Percentiles rank a stretch among this genome's conserved stretches.
Conservation (phyloP, 1,139 yeast genomes). For the Magnusiomyces ingens region DNA sequence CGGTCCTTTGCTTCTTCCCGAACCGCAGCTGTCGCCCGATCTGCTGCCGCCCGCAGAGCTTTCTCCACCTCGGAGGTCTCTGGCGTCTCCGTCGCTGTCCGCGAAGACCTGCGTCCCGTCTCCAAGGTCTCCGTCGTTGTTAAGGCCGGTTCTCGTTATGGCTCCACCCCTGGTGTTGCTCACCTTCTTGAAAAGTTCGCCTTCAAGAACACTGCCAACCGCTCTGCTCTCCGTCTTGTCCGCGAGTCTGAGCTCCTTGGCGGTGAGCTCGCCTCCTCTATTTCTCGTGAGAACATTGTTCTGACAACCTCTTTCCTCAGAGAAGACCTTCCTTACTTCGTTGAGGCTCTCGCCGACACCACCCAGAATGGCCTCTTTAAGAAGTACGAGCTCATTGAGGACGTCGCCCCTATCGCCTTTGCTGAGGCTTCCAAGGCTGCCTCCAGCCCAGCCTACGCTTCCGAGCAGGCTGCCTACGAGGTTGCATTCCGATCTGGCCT, state of each 20-base stretch:
- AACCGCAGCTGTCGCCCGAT: slow-evolving; percentile 5
- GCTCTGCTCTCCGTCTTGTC: slow-evolving; percentile 86
- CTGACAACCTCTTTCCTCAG: slow-evolving; percentile 77
- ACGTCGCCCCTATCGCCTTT: slow-evolving; percentile 71
- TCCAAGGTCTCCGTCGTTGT: slow-evolving; percentile 74
- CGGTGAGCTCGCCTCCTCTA: slow-evolving; percentile 61
- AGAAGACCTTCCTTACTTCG: slow-evolving; percentile 87
- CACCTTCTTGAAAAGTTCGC: slow-evolving; percentile 81
- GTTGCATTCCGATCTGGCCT: slow-evolving; percentile 82
- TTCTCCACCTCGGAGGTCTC: slow-evolving; percentile 30
- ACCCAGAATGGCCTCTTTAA: slow-evolving; percentile 67
- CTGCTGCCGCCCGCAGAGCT: slow-evolving; percentile 22
- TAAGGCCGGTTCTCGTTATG: slow-evolving; percentile 80
- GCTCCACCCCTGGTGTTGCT: slow-evolving; percentile 69
- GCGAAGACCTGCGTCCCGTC: slow-evolving; percentile 46
- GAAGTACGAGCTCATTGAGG: slow-evolving; percentile 69
- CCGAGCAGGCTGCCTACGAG: slow-evolving; percentile 74
- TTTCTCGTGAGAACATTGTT: slow-evolving; percentile 79
- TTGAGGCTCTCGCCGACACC: slow-evolving; percentile 76
- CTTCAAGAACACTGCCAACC: slow-evolving; percentile 71
- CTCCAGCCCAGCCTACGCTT: slow-evolving; percentile 49
- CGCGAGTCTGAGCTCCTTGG: slow-evolving; percentile 95
- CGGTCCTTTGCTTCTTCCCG: slow-evolving; percentile 15
- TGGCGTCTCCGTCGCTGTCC: slow-evolving; percentile 40
- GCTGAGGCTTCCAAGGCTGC: slow-evolving; percentile 44